Evolutionary conservation across 2,329 filamentous ascomycete species (phyloP).

Genomic region (Venturiaceae sp.): DNA sequence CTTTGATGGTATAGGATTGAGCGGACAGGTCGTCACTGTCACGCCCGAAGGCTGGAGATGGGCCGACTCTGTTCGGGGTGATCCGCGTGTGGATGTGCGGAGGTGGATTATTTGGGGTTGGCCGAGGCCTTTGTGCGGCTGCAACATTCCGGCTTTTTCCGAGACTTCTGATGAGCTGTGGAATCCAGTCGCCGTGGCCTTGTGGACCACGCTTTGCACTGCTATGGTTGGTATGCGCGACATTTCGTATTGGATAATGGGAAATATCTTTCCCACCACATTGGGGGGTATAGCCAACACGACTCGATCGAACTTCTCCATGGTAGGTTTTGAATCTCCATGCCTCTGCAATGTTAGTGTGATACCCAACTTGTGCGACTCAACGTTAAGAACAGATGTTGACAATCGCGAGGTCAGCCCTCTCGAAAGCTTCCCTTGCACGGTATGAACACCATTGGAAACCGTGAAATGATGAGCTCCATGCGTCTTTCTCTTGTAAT

Average conservation of each 20-base stretch:
- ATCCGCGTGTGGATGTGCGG: conserved; percentile 20
- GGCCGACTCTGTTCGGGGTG: conserved; percentile 38
- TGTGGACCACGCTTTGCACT: conserved; percentile 41
- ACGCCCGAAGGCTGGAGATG: conserved; percentile 43
- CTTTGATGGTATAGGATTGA: conserved; percentile 27
- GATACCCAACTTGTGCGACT: conserved; percentile 17
- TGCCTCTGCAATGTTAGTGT: conserved; percentile 24
- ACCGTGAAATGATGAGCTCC: conserved; percentile 43
- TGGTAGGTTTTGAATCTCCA: neutral
- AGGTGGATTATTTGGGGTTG: conserved; percentile 21
- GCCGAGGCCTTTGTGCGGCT: neutral
- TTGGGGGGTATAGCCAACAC: conserved; percentile 47
- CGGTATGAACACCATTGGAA: conserved; percentile 38
- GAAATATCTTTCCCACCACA: conserved; percentile 39
- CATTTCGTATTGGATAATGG: conserved; percentile 29
- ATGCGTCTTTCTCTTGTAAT: conserved; percentile 39
- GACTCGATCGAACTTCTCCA: conserved; percentile 39
- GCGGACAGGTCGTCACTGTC: conserved; percentile 44
- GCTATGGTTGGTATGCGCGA: conserved; percentile 36
- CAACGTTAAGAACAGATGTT: conserved; percentile 27
- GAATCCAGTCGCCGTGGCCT: conserved; percentile 14
- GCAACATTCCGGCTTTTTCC: neutral
- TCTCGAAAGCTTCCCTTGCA: conserved; percentile 35
- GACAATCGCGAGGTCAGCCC: conserved; percentile 34
- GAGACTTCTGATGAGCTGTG: neutral